A percentile compares a stretch with the other conserved stretches of the same genome.
Conservation (phyloP, 1,139 yeast genomes). For the Protomyces inundatus region DNA sequence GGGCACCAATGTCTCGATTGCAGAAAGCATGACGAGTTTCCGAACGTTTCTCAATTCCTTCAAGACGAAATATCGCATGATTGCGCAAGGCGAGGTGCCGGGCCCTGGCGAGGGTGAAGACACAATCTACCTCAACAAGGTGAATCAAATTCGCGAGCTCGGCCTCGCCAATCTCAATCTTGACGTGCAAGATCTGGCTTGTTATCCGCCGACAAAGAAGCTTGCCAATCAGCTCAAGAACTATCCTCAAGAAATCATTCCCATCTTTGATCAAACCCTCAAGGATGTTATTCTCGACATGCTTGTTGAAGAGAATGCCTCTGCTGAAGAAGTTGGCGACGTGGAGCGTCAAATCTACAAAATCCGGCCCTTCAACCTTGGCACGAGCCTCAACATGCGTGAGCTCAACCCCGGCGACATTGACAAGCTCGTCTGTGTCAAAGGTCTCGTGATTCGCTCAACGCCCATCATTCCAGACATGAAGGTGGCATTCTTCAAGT, state of each 20-base stretch:
- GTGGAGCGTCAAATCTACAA: slow-evolving; percentile 63
- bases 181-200: slow-evolving; percentile 72
- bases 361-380: slow-evolving; percentile 67
- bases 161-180: slow-evolving; percentile 79
- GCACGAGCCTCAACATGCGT: slow-evolving; percentile 61
- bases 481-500: slow-evolving; percentile 94
- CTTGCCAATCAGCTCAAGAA: slow-evolving; percentile 78
- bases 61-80: slow-evolving; percentile 68
- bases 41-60: slow-evolving; percentile 78
- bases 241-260: slow-evolving; percentile 94
- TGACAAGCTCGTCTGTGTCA: slow-evolving; percentile 83
- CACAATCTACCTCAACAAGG: slow-evolving; percentile 63
- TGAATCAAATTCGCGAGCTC: slow-evolving; percentile 62
- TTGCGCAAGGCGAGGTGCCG: slow-evolving; percentile 44
- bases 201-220: slow-evolving; percentile 70
- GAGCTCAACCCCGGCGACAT: slow-evolving; percentile 88
- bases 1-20: slow-evolving; percentile 97
- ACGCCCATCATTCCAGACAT: slow-evolving; percentile 94
- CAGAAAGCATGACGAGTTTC: slow-evolving; percentile 74
- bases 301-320: slow-evolving; percentile 48
- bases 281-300: slow-evolving; percentile 84
- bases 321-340: slow-evolving; percentile 39
- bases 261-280: slow-evolving; percentile 94
- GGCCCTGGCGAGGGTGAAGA: slow-evolving; percentile 63
- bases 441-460: slow-evolving; percentile 83